Base-by-base conservation (phyloP, 306 rosid genomes). In the Morella rubra region DNA sequence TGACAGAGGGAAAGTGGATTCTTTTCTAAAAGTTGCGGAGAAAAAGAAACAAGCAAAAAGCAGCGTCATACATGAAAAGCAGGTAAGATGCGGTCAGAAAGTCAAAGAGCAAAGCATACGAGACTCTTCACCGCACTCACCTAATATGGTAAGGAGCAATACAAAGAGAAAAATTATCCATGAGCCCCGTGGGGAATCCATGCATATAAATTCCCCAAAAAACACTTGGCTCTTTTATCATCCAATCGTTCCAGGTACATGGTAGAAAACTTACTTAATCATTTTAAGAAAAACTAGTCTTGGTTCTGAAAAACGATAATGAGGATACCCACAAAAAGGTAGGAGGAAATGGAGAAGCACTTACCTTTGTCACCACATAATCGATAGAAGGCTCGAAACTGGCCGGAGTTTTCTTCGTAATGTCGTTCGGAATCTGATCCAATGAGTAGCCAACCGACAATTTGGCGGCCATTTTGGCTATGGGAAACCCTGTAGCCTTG, bases 361-460 rank as follows among this genome's bases (percentile, higher is more conserved):
- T 83, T 81, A 80, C 99, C 91, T 96, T 96, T 22, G 99, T 92
- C 51, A 96, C 99, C 77, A 96, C 99, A 77, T 96, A 96, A 88
- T 96, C 99, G 24, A 96, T 93, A 44, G 98, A 96, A 75, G 99
- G 99, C 88, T 95, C 97, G 73, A 96, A 95, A 76, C 98, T 93
- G 55, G 99, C 99, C 0, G 98, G 98, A 4, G 98, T 96, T 84
- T 92, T 96, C 84, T 89, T 93, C 0, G 98, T 92, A 18, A 96
- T 91, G 84, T 96, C 99, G 79, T 96, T 96, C 0, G 93, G 97
- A 51, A 92, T 92, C 82, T 88, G 96, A 85, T 92, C 98, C 93
- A 96, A 79, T 0, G 98, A 74, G 87, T 96, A 96, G 12, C 99
- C 99, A 19, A 96, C 89, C 0, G 99, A 93, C 70, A 96, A 84